These are phyloP conservation scores for Melampsora americana DNA, from an alignment of 1,284 basidiomycete genomes.

Conservation along the genomic window DNA sequence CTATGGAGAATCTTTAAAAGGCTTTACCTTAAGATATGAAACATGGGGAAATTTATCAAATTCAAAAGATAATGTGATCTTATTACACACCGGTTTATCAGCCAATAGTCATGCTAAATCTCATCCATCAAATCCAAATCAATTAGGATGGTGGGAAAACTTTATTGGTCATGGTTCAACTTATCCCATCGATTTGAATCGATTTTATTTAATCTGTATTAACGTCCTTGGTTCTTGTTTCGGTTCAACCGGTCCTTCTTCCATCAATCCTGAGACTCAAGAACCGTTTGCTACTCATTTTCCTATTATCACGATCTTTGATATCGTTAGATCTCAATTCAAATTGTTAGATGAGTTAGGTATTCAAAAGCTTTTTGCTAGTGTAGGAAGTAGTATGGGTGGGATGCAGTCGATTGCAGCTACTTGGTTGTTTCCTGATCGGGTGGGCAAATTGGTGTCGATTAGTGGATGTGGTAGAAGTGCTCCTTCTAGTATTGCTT, in stretches of 20 bases:
- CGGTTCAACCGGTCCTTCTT: conserved; percentile 89
- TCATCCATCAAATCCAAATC: conserved; percentile 69
- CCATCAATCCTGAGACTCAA: conserved; percentile 65
- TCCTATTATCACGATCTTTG: conserved; percentile 86
- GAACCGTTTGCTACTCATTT: conserved; percentile 83
- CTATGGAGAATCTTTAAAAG: conserved; percentile 65
- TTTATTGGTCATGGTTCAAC: conserved; percentile 88
- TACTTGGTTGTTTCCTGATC: conserved; percentile 82
- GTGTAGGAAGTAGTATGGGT: conserved; percentile 91
- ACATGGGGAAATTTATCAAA: conserved; percentile 89
- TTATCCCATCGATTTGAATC: conserved; percentile 79
- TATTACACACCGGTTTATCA: conserved; percentile 93
- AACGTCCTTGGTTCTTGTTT: conserved; percentile 98
- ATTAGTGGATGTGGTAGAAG: conserved; percentile 92
- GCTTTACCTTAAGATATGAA: conserved; percentile 89
- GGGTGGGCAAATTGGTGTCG: conserved; percentile 82
- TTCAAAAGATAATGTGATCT: conserved; percentile 77
- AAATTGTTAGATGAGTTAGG: conserved; percentile 77
- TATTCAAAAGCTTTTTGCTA: conserved; percentile 82
- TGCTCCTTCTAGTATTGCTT: conserved; percentile 84
- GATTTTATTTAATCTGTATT: conserved; percentile 90
- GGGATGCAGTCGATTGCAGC: conserved; percentile 97
- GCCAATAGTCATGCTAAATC: conserved; percentile 94
- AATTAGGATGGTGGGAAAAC: conserved; percentile 92
- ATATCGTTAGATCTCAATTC: conserved; percentile 93